Base-by-base conservation (phyloP, 805 yeast genomes). In the Torulaspora quercuum region DNA sequence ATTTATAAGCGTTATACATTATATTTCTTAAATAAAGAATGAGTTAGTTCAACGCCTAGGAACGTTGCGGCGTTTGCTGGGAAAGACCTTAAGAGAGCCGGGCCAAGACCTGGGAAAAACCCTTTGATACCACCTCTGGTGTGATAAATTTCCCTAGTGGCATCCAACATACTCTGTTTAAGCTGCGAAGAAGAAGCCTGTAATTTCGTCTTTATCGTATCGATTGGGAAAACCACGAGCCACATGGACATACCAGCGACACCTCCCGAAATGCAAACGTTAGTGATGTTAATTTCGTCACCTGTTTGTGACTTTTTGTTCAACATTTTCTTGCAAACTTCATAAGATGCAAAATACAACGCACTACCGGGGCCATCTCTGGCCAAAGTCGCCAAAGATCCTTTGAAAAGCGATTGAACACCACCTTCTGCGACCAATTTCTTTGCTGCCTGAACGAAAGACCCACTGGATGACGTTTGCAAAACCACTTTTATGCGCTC, bases 41-140 rank as follows among this genome's bases (percentile, higher is more conserved):
- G 70, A 5, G 95, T 85, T 40, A 89, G 55, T 61, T 90, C 98
- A 19, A 90, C 97, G 30, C 97, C 98, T 22, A 87, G 74, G 67
- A 90, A 90, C 2, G 97, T 89, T 6, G 98, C 97, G n/a, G 98
- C 98, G 63, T 92, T 90, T 14, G 97, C 97, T 3, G 97, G 97
- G 82, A 92, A 90, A 25, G 95, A 81, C 63, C 98, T 76, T 16
- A 87, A 76, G 55, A 90, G 68, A 2, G 97, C 97, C 5, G 98
- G 97, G 0, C 96, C 97, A 15, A 90, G 72, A 39, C 98, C 98
- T 3, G 97, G 97, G 85, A 89, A 90, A 66, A 90, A 90, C 0
- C 94, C 95, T 58, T 79, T 82, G 47, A 87, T 48, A 16, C 97
- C 97, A 14, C 89, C 90, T 45, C 75, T 75, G 5, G 42, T 43